Evolutionary conservation across 805 yeast species (phyloP).

Genomic region (Spathaspora girioi): DNA sequence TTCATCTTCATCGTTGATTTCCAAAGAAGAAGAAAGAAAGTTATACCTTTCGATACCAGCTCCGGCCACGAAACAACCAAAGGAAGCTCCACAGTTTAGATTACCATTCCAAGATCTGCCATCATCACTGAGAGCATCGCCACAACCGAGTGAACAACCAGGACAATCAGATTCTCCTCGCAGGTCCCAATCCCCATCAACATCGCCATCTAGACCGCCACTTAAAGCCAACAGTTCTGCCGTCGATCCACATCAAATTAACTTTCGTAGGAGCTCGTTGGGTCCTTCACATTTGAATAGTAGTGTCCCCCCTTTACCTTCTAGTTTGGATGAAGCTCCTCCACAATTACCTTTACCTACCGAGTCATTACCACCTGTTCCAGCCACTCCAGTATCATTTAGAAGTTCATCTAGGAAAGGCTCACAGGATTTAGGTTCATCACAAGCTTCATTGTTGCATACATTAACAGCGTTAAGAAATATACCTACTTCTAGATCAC

Average conservation of each 20-base stretch:
- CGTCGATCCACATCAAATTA: conserved; percentile 22
- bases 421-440: conserved; percentile 35
- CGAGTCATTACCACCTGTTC: conserved; percentile 46
- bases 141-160: conserved; percentile 1
- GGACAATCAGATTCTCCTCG: neutral
- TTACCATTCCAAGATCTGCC: conserved; percentile 61
- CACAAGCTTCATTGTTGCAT: conserved; percentile 38
- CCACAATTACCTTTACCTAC: conserved; percentile 55
- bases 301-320: conserved; percentile 23
- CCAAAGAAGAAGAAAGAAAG: conserved; percentile 6
- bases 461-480: conserved; percentile 38
- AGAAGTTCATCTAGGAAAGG: conserved; percentile 32
- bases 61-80: conserved; percentile 10
- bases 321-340: conserved; percentile 45
- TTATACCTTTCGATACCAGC: conserved; percentile 20
- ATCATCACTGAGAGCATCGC: conserved; percentile 6
- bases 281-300: conserved; percentile 17
- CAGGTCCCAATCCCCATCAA: neutral
- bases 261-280: conserved; percentile 16
- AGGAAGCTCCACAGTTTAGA: conserved; percentile 56
- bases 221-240: conserved; percentile 9
- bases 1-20: neutral
- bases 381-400: conserved; percentile 31
- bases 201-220: conserved; percentile 1
- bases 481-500: conserved; percentile 32